Base-by-base conservation (phyloP, 192 early-diverging fungal species). In the Backusella morwellensis region DNA sequence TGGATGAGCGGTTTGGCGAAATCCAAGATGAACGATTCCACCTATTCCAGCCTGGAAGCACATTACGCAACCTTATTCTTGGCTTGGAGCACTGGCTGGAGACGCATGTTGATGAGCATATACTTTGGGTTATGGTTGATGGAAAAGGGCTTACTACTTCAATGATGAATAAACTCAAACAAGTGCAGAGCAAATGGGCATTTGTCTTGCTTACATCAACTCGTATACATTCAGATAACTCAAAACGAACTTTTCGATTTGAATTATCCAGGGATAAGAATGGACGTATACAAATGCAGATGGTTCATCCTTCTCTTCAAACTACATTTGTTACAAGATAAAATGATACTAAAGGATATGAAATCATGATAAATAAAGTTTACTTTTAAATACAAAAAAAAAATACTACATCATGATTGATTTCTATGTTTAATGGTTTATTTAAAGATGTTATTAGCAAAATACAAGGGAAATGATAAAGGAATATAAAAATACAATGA, bases 241-340 rank as follows among this genome's bases (percentile, higher is more conserved):
- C 56, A 63, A 63, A 63, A 29, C 56, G 56, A 29, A 26, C 23
- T 12, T 63, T 63, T 29, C 66, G 73, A 75, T 75, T 29, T 29
- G 56, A 63, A 14, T 14, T 63, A 23, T 63, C 56, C 2, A 63
- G 12, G 23, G 56, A 63, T 29, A 63, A 63, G 4, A 63, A 63
- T 15, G 56, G 56, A 63, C 8, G n/a, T 26, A 63, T 63, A 29
- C 23, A 63, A 29, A 63, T 63, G 21, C 56, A 63, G 8, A 63
- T 63, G 56, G 4, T 29, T 63, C 29, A 63, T 29, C 56, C 56
- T 29, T 29, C 26, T 29, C 21, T 29, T 63, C 56, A 63, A 63
- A 29, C 21, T 11, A 9, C 11, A 63, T 63, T 63, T 26, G 23
- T 63, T 63, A 29, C 56, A 63, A 29, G 29, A 63, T 63, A 63